Conservation (phyloP, 371 early-diverging fungal species). For the Apophysomyces trapeziformis region DNA sequence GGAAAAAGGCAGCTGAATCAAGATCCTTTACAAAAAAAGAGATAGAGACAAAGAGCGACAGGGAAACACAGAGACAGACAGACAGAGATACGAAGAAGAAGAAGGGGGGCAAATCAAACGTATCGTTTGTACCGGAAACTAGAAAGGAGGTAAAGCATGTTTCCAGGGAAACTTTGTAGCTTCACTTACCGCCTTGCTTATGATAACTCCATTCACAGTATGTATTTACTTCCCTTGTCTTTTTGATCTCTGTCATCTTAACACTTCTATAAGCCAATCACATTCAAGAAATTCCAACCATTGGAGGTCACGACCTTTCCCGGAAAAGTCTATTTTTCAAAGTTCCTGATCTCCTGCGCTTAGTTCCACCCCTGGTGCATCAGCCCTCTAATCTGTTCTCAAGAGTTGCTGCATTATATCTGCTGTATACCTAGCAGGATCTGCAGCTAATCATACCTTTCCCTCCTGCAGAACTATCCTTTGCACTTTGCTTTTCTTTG, state of each 20-base stretch:
- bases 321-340: neutral
- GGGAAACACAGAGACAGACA: too few species aligned
- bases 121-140: neutral
- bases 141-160: neutral
- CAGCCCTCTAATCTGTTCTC: constrained; percentile 4
- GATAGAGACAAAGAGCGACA: too few species aligned
- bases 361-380: neutral
- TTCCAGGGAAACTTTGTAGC: constrained; percentile 2
- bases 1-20: too few species aligned
- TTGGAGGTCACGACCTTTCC: constrained; percentile 2
- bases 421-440: neutral
- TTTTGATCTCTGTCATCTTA: neutral
- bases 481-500: too few species aligned
- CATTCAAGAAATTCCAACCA: neutral
- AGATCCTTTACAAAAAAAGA: too few species aligned
- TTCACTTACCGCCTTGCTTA: neutral
- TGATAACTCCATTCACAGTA: too few species aligned
- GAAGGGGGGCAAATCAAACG: too few species aligned
- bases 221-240: neutral
- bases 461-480: neutral
- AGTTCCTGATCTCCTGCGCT: constrained; percentile 3
- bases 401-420: neutral
- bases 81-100: too few species aligned
- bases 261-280: constrained; percentile 1
- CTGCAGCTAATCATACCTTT: constrained; percentile 1